Evolutionary conservation across 2,329 filamentous ascomycete species (phyloP), one percentile per base, ranked within the genome.

Genomic region (Arthrobotrys musiformis): DNA sequence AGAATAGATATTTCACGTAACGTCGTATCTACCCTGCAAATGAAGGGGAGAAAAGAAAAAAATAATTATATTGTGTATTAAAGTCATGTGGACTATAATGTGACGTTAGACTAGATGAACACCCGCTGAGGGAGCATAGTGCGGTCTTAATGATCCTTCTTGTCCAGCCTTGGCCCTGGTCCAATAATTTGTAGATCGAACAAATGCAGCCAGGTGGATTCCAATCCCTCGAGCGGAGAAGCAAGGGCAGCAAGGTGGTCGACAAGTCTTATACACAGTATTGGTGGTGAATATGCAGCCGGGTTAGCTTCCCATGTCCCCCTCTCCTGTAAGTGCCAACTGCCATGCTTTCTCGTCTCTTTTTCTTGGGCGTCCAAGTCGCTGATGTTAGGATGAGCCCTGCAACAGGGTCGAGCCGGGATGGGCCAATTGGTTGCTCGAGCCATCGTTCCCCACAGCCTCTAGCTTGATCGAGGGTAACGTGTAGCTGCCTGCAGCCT

Each of bases 81-180:
- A 67, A 61, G 73, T 77, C 73, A 77, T 77, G 73, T 77, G 73
- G 73, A 56, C 73, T 42, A 26, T 24, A 61, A 69, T 76, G 72
- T 76, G 73, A 77, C 66, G 66, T 70, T 77, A 66, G 60, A 42
- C 66, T 24, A 54, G 60, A 67, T 46, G 60, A 70, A 30, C 26
- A 61, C 48, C 24, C 30, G 44, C 44, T 42, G 37, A n/a, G 56
- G 42, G 35, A 46, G 62, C 24, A 61, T 46, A 40, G 66, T 77
- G 66, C 64, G 73, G 62, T 68, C n/a, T 52, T 46, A 52, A 60
- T 52, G 73, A 77, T 77, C 66, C 73, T 70, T 61, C 66, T 70
- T 61, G 70, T 77, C 73, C 33, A 67, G 73, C 66, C 54, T 77
- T 46, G 33, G 52, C 66, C 66, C 73, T 67, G 37, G 73, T 44